phyloP scores from a whole-genome alignment of 306 rosid genomes.

The Vigna reflexopilosa region DNA sequence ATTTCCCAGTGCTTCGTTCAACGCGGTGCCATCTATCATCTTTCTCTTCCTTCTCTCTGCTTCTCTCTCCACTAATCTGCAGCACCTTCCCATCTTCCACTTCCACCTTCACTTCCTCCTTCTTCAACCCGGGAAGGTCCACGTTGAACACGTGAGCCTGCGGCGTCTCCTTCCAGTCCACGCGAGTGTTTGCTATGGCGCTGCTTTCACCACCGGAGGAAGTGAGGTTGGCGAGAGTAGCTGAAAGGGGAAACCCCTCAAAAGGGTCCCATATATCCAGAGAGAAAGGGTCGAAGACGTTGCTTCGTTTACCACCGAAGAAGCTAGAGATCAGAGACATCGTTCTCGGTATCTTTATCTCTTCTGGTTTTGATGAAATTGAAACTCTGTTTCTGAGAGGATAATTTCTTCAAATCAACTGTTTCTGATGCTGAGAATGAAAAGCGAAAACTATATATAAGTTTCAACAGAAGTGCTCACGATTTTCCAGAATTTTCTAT shows the following conservation, averaged over 20 bases:
- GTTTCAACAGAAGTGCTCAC: not conserved
- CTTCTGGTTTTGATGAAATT: too few relatives aligned
- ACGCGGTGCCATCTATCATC: conserved; percentile 45
- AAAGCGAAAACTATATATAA: not conserved
- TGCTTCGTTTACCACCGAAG: conserved; percentile 38
- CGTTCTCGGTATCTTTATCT: too few relatives aligned
- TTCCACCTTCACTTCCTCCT: conserved; percentile 49
- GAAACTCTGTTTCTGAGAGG: too few relatives aligned
- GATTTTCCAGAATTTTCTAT: not conserved
- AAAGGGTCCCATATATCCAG: conserved; percentile 40
- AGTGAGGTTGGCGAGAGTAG: not conserved
- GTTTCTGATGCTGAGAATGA: not conserved
- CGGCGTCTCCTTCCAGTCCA: conserved; percentile 51
- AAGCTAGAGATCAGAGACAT: conserved; percentile 47
- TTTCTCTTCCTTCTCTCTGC: conserved; percentile 42
- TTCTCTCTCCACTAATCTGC: conserved; percentile 50
- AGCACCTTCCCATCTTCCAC: conserved; percentile 43
- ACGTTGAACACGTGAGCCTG: conserved; percentile 46
- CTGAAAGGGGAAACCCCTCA: not conserved
- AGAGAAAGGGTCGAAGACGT: conserved; percentile 44
- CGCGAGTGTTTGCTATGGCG: conserved; percentile 39
- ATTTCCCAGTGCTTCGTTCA: conserved; percentile 40
- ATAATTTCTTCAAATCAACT: not conserved
- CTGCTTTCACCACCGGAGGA: conserved; percentile 10
- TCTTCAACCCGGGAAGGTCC: conserved; percentile 46